Evolutionary conservation across 2,329 filamentous ascomycete genomes (phyloP).

Genomic region (Penicillium vulpinum): DNA sequence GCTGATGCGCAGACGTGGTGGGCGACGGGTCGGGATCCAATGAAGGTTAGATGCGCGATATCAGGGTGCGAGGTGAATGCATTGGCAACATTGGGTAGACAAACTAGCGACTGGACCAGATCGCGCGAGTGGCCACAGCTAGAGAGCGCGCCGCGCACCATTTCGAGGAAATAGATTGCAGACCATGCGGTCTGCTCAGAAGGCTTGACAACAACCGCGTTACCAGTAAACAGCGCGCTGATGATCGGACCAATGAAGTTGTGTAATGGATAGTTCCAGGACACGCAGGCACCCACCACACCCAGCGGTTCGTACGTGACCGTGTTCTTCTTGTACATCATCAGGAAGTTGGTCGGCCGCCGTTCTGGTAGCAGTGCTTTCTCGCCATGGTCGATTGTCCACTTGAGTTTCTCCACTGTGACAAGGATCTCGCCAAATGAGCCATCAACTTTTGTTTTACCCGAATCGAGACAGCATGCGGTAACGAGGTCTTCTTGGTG

Average conservation of each 20-base stretch:
- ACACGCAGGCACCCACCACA: slow-evolving; percentile 87
- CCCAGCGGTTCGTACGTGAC: slow-evolving; percentile 90
- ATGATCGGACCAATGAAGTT: slow-evolving; percentile 92
- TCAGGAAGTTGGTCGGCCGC: slow-evolving; percentile 84
- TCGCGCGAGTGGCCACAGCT: slow-evolving; percentile 80
- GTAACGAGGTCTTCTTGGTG: slow-evolving; percentile 85
- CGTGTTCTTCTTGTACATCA: slow-evolving; percentile 92
- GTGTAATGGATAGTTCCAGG: slow-evolving; percentile 97
- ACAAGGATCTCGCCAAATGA: slow-evolving; percentile 92
- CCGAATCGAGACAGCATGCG: slow-evolving; percentile 85
- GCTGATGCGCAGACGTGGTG: slow-evolving; percentile 85
- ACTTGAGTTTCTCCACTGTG: slow-evolving; percentile 88
- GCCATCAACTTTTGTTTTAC: slow-evolving; percentile 94
- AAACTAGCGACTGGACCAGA: slow-evolving; percentile 80
- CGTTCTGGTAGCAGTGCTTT: slow-evolving; percentile 69
- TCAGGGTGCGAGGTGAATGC: slow-evolving; percentile 81
- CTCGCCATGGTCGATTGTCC: slow-evolving; percentile 91
- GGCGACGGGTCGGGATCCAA: slow-evolving; percentile 83
- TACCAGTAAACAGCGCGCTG: slow-evolving; percentile 85
- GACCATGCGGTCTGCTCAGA: slow-evolving; percentile 97
- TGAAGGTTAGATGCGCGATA: slow-evolving; percentile 91
- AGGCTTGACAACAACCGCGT: slow-evolving; percentile 88
- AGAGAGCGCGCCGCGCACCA: slow-evolving; percentile 74
- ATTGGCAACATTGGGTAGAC: slow-evolving; percentile 80
- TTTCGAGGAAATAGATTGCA: slow-evolving; percentile 74